Evolutionary conservation across 306 rosid species (phyloP).

Genomic region (Fragaria iinumae): DNA sequence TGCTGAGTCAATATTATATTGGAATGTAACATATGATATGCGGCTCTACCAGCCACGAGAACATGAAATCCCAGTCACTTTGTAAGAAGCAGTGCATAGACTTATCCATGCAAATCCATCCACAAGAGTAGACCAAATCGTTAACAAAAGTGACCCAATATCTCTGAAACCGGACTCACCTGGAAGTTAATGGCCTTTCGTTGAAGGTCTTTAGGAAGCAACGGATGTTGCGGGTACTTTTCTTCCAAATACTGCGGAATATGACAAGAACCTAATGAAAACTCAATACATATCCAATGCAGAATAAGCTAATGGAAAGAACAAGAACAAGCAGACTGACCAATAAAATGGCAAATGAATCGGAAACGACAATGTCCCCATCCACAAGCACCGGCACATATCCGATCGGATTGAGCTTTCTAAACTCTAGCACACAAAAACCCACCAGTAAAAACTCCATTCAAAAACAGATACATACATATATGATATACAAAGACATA

Average conservation of each 20-base stretch:
- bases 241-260: slow-evolving; percentile 69
- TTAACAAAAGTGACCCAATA: not conserved
- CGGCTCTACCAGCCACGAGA: not conserved
- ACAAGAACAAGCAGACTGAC: slow-evolving; percentile 24
- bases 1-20: not conserved
- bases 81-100: not conserved
- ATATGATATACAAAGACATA: not conserved
- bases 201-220: slow-evolving; percentile 59
- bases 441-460: not conserved
- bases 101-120: not conserved
- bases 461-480: not conserved
- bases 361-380: slow-evolving; percentile 45
- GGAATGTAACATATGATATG: not conserved
- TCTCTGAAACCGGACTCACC: slow-evolving; percentile 29
- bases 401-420: slow-evolving; percentile 62
- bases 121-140: not conserved
- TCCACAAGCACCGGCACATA: slow-evolving; percentile 65
- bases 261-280: not conserved
- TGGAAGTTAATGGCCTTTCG: slow-evolving; percentile 69
- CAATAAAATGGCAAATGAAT: slow-evolving; percentile 73
- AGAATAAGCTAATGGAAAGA: not conserved
- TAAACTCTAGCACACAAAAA: slow-evolving; percentile 43
- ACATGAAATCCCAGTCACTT: not conserved
- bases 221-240: slow-evolving; percentile 70
- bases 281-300: not conserved